A percentile compares a stretch with the other conserved stretches of the same genome.
Evolutionary conservation across 2,329 filamentous ascomycete species (phyloP).

Genomic region (Eutypa lata): DNA sequence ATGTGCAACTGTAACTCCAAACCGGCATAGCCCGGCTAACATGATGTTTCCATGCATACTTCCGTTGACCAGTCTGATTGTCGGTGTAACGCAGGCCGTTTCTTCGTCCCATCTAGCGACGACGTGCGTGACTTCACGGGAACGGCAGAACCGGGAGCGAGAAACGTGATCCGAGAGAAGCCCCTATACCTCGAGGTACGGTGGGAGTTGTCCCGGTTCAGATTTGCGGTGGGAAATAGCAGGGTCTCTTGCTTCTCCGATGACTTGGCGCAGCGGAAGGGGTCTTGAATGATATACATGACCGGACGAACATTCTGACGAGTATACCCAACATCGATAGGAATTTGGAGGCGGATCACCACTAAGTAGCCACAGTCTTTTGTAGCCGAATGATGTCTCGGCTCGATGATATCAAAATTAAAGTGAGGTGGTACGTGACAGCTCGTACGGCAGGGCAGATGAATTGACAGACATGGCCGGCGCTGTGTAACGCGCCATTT

Average conservation of each 20-base stretch:
- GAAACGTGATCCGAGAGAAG: not conserved
- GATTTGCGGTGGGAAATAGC: too few relatives aligned
- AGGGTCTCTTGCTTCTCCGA: too few relatives aligned
- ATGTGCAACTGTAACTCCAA: not conserved
- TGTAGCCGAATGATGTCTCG: not conserved
- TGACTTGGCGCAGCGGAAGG: too few relatives aligned
- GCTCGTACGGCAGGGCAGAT: not conserved
- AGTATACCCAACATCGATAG: too few relatives aligned
- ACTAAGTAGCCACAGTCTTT: not conserved
- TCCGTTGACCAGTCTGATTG: not conserved
- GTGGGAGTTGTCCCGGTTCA: not conserved
- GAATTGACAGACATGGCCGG: not conserved
- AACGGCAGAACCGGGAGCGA: not conserved
- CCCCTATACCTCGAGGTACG: not conserved
- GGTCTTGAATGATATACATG: not conserved
- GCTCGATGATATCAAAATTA: not conserved
- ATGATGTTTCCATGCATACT: not conserved
- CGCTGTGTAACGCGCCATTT: not conserved
- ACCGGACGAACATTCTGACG: not conserved
- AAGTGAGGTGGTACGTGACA: not conserved
- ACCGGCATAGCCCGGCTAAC: not conserved
- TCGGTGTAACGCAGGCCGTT: not conserved
- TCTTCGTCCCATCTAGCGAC: not conserved
- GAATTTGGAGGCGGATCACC: too few relatives aligned
- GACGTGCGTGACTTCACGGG: not conserved